A percentile compares a stretch with the other conserved stretches of the same genome.
phyloP scores from a whole-genome alignment of 176 grass and related monocot genomes.

The Oryza rufipogon region DNA sequence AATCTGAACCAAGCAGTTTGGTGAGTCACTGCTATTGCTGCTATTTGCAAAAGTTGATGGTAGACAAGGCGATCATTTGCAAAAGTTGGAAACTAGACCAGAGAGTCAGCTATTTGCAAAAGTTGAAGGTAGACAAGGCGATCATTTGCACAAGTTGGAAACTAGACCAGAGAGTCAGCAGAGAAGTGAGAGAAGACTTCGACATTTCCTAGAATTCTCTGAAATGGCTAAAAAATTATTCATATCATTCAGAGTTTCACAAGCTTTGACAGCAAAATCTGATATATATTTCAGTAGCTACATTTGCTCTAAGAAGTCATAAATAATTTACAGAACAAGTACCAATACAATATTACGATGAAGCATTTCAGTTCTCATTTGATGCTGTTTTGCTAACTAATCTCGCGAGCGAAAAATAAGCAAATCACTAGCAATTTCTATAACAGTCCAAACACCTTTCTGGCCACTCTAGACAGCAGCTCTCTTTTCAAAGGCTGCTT shows the following conservation, averaged over 20 bases:
- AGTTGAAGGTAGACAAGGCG: no score
- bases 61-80: no score
- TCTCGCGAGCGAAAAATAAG: not conserved
- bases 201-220: not conserved
- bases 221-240: not conserved
- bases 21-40: no score
- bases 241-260: not conserved
- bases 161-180: no score
- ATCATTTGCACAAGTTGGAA: no score
- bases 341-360: not conserved
- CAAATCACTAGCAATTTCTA: conserved; percentile 32
- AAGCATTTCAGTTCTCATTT: not conserved
- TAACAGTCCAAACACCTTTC: conserved; percentile 66
- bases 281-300: not conserved
- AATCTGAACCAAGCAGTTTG: no score
- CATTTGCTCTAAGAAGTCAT: not conserved
- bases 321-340: not conserved
- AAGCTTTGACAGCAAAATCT: no score
- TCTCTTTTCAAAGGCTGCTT: conserved; percentile 29
- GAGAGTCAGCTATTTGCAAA: no score
- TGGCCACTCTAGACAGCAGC: conserved; percentile 57
- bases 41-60: no score
- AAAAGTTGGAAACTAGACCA: no score
- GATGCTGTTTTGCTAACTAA: not conserved
- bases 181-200: no score